Evolutionary conservation across 345 rosid species (phyloP).

Genomic region (Hibiscus mutabilis): DNA sequence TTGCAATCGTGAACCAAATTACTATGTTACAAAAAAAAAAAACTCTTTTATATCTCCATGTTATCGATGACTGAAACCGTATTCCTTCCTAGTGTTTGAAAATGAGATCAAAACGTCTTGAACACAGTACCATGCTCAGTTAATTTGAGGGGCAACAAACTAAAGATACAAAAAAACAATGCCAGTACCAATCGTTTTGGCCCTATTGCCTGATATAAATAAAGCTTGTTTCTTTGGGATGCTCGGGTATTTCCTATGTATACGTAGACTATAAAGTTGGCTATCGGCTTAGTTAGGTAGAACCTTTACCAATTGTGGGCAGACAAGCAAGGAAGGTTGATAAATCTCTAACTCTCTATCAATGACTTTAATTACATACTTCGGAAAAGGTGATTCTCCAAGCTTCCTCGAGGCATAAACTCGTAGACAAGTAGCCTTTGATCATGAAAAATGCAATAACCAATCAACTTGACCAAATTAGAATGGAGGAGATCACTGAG

Average conservation of each 20-base stretch:
- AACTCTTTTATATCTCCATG: neutral
- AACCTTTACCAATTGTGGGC: neutral
- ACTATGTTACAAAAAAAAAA: neutral
- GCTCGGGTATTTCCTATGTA: neutral
- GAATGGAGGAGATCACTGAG: neutral
- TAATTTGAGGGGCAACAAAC: neutral
- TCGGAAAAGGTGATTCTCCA: neutral
- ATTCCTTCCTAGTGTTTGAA: neutral
- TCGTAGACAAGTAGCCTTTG: neutral
- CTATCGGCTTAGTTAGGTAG: neutral
- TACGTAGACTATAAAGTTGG: neutral
- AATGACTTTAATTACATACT: neutral
- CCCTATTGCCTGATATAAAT: neutral
- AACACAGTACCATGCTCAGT: neutral
- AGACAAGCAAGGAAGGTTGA: neutral
- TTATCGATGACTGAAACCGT: neutral
- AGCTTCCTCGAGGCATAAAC: constrained; percentile 3
- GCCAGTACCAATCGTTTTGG: neutral
- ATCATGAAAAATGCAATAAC: neutral
- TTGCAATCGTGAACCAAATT: neutral
- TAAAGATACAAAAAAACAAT: too few relatives aligned
- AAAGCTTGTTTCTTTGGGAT: neutral
- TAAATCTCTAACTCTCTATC: neutral
- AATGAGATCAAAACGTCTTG: neutral
- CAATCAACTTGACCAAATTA: neutral